phyloP scores from a whole-genome alignment of 108 stramenopile genomes.

The Nitzschia putrida region DNA sequence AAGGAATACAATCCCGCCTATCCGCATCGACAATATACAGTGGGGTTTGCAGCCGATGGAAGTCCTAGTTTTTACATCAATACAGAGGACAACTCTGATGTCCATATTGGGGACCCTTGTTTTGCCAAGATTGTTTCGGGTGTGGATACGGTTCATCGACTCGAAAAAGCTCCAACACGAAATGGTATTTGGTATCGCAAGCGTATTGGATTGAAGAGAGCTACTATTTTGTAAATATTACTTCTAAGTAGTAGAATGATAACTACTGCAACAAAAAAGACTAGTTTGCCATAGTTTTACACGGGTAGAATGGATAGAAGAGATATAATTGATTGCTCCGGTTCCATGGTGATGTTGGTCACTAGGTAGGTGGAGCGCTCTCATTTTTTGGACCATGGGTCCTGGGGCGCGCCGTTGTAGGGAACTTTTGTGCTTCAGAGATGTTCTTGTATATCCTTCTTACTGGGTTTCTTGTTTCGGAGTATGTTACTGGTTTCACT shows the following conservation, averaged over 20 bases:
- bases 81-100: constrained; percentile 69
- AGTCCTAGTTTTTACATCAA: constrained; percentile 84
- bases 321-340: too few species aligned
- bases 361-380: too few species aligned
- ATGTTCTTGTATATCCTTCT: too few species aligned
- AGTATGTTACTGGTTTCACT: too few species aligned
- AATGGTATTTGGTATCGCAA: constrained; percentile 35
- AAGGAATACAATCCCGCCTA: constrained; percentile 62
- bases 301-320: too few species aligned
- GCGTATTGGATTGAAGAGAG: constrained; percentile 41
- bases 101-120: constrained; percentile 68
- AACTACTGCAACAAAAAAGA: background rate
- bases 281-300: too few species aligned
- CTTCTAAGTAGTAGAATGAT: background rate
- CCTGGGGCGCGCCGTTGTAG: too few species aligned
- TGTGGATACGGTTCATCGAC: constrained; percentile 40
- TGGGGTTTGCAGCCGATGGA: constrained; percentile 79
- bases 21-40: constrained; percentile 65
- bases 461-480: too few species aligned
- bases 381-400: too few species aligned
- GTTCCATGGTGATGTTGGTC: too few species aligned
- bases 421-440: too few species aligned
- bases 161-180: constrained; percentile 32
- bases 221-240: constrained; percentile 21
- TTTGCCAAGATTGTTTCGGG: constrained; percentile 70